These are phyloP conservation scores for Saturnispora zaruensis DNA, from an alignment of 805 yeast species.

Conservation along the genomic window DNA sequence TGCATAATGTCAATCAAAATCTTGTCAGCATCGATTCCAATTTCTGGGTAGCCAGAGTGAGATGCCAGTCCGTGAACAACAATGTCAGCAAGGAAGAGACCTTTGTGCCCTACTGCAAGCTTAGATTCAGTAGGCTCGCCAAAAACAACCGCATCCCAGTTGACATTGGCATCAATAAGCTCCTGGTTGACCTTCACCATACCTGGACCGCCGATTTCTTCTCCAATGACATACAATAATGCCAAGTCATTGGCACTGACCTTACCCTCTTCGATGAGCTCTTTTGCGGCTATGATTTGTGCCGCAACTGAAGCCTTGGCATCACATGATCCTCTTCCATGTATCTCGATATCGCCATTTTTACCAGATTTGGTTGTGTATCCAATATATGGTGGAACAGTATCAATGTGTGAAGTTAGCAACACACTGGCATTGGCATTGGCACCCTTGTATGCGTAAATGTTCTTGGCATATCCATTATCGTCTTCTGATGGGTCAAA, in stretches of 20 bases:
- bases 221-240: slow-evolving; percentile 59
- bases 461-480: slow-evolving; percentile 20
- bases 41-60: slow-evolving; percentile 64
- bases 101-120: slow-evolving; percentile 65
- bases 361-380: slow-evolving; percentile 30
- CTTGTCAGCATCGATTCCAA: slow-evolving; percentile 56
- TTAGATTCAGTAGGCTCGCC: slow-evolving; percentile 72
- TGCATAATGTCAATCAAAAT: slow-evolving; percentile 44
- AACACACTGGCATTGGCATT: slow-evolving; percentile 37
- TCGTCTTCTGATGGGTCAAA: slow-evolving; percentile 9
- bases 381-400: slow-evolving; percentile 59
- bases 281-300: slow-evolving; percentile 47
- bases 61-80: slow-evolving; percentile 47
- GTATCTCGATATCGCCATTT: slow-evolving; percentile 35
- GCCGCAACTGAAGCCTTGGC: slow-evolving; percentile 67
- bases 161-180: slow-evolving; percentile 27
- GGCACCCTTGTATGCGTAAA: slow-evolving; percentile 48
- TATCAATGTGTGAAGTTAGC: slow-evolving; percentile 60
- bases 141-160: slow-evolving; percentile 56
- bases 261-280: slow-evolving; percentile 32
- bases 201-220: slow-evolving; percentile 60
- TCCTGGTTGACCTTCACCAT: slow-evolving; percentile 39
- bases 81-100: slow-evolving; percentile 37
- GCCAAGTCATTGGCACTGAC: slow-evolving; percentile 48
- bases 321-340: slow-evolving; percentile 62